These are phyloP conservation scores for Ophiostoma perfectum DNA, from an alignment of 2,329 filamentous ascomycete genomes.

Conservation along the genomic window DNA sequence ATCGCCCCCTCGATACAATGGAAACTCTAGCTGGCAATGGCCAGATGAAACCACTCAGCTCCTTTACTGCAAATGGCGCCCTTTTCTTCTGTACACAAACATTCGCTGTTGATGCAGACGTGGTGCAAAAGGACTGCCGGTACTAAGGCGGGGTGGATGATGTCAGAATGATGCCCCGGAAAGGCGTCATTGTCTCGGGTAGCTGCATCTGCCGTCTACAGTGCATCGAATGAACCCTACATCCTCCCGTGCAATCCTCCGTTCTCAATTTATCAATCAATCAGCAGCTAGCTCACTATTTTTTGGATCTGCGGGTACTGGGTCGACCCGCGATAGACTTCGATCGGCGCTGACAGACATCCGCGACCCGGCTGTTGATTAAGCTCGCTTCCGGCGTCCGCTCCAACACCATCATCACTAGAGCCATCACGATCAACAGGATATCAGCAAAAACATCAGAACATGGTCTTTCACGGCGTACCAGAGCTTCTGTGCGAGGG, in stretches of 20 bases:
- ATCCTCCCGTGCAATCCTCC: too few species aligned
- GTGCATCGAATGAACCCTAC: too few species aligned
- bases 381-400: too few species aligned
- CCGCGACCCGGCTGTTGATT: background rate
- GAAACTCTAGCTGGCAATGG: too few species aligned
- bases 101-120: background rate
- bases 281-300: background rate
- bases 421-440: too few species aligned
- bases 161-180: background rate
- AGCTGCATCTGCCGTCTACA: too few species aligned
- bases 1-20: too few species aligned
- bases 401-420: too few species aligned
- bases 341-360: background rate
- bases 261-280: too few species aligned
- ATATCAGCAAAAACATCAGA: background rate
- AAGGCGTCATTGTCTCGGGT: background rate
- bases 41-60: background rate
- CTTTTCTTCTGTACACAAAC: background rate
- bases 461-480: conserved; percentile 8
- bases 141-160: conserved; percentile 3
- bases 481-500: conserved; percentile 7
- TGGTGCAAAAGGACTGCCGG: background rate
- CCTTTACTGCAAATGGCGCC: background rate
- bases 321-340: background rate
- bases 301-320: background rate